A percentile compares a stretch with the other conserved stretches of the same genome.
Evolutionary conservation across 345 rosid genomes (phyloP).

Genomic region (Balakata baccata): DNA sequence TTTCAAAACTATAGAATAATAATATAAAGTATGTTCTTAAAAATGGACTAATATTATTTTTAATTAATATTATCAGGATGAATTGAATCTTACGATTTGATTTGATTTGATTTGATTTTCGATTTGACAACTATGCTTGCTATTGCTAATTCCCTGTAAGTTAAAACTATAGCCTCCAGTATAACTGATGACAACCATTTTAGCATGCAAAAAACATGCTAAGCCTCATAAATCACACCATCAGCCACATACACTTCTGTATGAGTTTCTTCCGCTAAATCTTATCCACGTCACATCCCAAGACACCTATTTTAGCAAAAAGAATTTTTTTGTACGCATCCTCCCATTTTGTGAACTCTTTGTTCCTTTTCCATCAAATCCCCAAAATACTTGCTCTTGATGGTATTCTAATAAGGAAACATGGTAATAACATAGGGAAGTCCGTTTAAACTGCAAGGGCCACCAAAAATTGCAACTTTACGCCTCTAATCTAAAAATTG

Average conservation of each 20-base stretch:
- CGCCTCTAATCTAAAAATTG: no score
- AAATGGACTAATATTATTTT: no score
- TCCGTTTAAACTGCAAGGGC: not conserved
- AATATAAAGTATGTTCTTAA: no score
- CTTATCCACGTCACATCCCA: not conserved
- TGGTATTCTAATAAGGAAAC: not conserved
- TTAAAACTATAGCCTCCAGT: not conserved
- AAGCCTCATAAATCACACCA: not conserved
- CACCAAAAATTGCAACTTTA: not conserved
- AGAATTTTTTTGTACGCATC: not conserved
- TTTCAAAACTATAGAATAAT: no score
- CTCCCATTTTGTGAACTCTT: not conserved
- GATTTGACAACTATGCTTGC: no score
- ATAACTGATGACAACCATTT: not conserved
- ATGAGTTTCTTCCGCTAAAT: not conserved
- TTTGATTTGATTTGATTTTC: no score
- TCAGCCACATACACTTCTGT: not conserved
- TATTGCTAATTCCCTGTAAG: not conserved
- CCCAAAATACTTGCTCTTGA: not conserved
- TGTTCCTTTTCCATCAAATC: not conserved
- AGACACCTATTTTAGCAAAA: not conserved
- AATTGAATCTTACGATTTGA: no score
- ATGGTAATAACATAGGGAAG: not conserved
- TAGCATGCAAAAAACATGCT: not conserved
- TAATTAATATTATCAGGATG: no score